Evolutionary conservation across 345 rosid genomes (phyloP).

Genomic region (Sisymbrium altissimum): DNA sequence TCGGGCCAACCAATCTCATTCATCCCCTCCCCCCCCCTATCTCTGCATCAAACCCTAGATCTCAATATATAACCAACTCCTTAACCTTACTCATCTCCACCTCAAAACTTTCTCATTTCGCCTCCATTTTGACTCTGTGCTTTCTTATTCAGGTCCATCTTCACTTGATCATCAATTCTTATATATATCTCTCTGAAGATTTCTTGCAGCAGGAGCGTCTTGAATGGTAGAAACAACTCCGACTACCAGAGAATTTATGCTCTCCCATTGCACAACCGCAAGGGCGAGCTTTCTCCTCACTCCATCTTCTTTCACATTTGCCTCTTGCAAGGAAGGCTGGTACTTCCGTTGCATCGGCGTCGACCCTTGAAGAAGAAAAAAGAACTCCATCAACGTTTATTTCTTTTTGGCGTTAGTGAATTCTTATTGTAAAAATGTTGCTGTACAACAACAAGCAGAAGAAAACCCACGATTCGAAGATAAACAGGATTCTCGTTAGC

Average conservation of each 20-base stretch:
- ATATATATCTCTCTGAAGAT: not conserved
- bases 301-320: conserved; percentile 59
- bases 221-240: conserved; percentile 87
- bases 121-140: not conserved
- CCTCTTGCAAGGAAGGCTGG: conserved; percentile 92
- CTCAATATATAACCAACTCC: not conserved
- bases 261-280: conserved; percentile 62
- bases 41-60: conserved; percentile 1
- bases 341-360: conserved; percentile 88
- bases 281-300: conserved; percentile 67
- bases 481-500: conserved; percentile 63
- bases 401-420: not conserved
- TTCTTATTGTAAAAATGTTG: conserved; percentile 36
- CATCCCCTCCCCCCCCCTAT: not conserved
- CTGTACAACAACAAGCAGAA: conserved; percentile 73
- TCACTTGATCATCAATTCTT: not conserved
- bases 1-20: conserved; percentile 1
- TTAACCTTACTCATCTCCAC: not conserved
- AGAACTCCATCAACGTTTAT: not conserved
- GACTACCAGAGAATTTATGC: conserved; percentile 52
- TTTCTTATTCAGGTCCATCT: not conserved
- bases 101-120: not conserved
- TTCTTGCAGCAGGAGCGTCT: conserved; percentile 22
- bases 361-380: conserved; percentile 54
- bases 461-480: conserved; percentile 50